Evolutionary conservation across 352 stramenopile species (phyloP).

Genomic region (Phytophthora pistaciae): DNA sequence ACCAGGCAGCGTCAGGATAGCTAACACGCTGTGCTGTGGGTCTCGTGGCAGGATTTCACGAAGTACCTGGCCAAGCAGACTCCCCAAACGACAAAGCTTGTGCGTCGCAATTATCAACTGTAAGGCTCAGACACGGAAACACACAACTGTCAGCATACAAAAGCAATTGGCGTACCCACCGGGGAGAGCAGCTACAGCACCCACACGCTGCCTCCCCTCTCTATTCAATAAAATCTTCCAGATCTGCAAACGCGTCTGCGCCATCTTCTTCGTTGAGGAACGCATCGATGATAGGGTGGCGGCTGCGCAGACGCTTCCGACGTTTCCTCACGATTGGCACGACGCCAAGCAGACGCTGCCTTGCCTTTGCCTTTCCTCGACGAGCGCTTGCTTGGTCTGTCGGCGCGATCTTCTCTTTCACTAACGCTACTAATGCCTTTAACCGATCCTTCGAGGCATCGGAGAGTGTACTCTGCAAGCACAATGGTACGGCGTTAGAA

Average conservation of each 20-base stretch:
- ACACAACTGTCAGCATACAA: constrained; percentile 19
- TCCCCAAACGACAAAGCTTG: constrained; percentile 38
- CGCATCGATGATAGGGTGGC: constrained; percentile 80
- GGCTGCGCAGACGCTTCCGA: constrained; percentile 64
- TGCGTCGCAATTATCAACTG: constrained; percentile 47
- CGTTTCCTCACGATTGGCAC: constrained; percentile 67
- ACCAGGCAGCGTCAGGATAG: constrained; percentile 3
- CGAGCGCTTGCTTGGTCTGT: constrained; percentile 9
- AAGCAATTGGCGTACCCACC: constrained; percentile 4
- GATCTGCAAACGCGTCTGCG: constrained; percentile 71
- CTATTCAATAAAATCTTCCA: constrained; percentile 86
- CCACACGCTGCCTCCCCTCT: constrained; percentile 2
- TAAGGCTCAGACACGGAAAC: constrained; percentile 28
- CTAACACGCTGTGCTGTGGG: neutral
- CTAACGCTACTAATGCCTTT: constrained; percentile 41
- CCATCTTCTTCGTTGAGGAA: constrained; percentile 80
- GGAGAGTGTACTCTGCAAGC: constrained; percentile 33
- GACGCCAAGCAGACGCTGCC: constrained; percentile 53
- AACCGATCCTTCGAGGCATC: constrained; percentile 36
- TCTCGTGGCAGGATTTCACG: constrained; percentile 40
- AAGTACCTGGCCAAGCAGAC: constrained; percentile 58
- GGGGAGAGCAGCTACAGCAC: neutral
- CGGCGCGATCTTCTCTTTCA: constrained; percentile 53
- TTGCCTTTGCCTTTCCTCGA: constrained; percentile 31
- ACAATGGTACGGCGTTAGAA: constrained; percentile 5